Evolutionary conservation across 805 yeast genomes (phyloP).

Genomic region (Pichia kluyveri): DNA sequence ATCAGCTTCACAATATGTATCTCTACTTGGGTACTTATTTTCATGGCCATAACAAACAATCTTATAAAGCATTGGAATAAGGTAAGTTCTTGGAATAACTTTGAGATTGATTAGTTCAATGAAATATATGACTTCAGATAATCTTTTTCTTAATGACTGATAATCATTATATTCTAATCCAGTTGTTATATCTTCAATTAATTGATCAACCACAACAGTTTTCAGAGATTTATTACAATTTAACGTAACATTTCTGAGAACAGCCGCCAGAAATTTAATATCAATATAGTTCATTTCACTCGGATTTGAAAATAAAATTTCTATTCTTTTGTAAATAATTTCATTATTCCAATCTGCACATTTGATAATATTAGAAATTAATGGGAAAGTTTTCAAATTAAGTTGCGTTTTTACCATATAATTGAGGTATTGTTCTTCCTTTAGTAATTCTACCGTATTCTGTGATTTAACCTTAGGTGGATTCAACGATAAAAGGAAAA

Average conservation of each 20-base stretch:
- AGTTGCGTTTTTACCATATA: conserved; percentile 46
- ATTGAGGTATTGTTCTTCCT: conserved; percentile 41
- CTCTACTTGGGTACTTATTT: conserved; percentile 44
- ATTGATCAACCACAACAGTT: conserved; percentile 42
- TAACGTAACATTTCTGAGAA: conserved; percentile 32
- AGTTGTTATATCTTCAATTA: conserved; percentile 52
- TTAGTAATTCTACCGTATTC: conserved; percentile 22
- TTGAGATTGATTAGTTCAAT: conserved; percentile 45
- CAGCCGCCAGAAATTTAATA: conserved; percentile 38
- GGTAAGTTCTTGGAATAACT: conserved; percentile 35
- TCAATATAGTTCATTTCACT: conserved; percentile 53
- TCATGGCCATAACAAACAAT: conserved; percentile 61
- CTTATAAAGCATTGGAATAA: conserved; percentile 45
- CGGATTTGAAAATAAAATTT: conserved; percentile 45
- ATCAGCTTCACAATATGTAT: conserved; percentile 39
- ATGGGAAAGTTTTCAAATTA: conserved; percentile 24
- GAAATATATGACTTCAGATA: conserved; percentile 53
- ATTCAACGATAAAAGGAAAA: conserved; percentile 43
- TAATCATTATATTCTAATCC: conserved; percentile 63
- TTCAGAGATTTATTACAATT: conserved; percentile 19
- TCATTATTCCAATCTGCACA: conserved; percentile 40
- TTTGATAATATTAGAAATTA: conserved; percentile 30
- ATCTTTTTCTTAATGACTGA: conserved; percentile 47
- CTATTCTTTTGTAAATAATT: conserved; percentile 21
- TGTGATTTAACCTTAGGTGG: conserved; percentile 41